Conservation (phyloP, 371 early-diverging fungal species). For the Syncephalastrum racemosum region DNA sequence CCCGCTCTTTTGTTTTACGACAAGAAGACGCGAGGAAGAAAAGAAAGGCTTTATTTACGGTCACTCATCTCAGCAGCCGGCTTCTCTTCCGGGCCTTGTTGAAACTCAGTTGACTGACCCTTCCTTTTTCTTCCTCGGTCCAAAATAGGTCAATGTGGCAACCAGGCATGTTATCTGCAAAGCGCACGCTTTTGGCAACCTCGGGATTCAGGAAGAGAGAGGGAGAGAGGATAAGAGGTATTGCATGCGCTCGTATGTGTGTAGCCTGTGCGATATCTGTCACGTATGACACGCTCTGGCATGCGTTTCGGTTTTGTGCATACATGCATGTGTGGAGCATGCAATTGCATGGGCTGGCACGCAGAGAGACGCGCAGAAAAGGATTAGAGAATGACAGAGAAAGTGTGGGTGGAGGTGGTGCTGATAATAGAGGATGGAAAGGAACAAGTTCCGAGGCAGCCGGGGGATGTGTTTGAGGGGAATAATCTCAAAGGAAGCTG, state of each 20-base stretch:
- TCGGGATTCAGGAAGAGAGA: not conserved
- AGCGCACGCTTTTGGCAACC: not conserved
- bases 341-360: not conserved
- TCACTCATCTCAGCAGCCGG: no score
- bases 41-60: not conserved
- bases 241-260: not conserved
- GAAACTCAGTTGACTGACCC: not conserved
- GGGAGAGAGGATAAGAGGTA: not conserved
- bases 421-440: no score
- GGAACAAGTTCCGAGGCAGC: no score
- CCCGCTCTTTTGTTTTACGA: not conserved
- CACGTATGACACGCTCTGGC: conserved; percentile 7
- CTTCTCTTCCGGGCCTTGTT: no score
- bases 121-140: conserved; percentile 1
- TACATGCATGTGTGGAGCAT: conserved; percentile 1
- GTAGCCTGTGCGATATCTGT: not conserved
- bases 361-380: no score
- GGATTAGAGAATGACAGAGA: no score
- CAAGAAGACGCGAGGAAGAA: no score
- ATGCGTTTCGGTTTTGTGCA: conserved; percentile 7
- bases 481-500: no score
- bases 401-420: no score
- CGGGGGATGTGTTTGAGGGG: no score
- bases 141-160: conserved; percentile 78
- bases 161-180: conserved; percentile 58